A percentile compares a stretch with the other conserved stretches of the same genome.
Evolutionary conservation across 352 stramenopile genomes (phyloP).

Genomic region (Globisporangium cystogenes): DNA sequence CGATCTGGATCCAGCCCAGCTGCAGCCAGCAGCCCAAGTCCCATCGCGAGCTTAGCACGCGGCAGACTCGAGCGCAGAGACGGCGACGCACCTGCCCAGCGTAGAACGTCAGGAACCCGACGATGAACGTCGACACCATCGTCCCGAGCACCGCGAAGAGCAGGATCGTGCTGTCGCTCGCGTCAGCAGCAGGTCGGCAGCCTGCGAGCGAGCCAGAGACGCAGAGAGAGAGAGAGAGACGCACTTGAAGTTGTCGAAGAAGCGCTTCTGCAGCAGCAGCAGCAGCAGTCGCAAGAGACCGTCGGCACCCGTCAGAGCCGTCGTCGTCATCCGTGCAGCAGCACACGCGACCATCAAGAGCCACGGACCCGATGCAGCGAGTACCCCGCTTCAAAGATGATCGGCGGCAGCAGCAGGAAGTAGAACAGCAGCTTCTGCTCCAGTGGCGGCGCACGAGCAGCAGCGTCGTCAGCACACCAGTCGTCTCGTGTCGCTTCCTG

Average conservation of each 20-base stretch:
- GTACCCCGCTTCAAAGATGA: constrained; percentile 98
- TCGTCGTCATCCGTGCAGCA: too few species aligned
- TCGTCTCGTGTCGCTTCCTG: too few species aligned
- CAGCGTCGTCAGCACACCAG: too few species aligned
- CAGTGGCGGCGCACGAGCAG: too few species aligned
- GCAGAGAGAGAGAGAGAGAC: neutral
- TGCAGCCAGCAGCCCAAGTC: too few species aligned
- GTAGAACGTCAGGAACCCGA: constrained; percentile 92
- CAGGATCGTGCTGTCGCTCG: constrained; percentile 82
- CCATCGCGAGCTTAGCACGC: too few species aligned
- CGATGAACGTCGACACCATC: constrained; percentile 95
- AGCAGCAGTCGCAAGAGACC: neutral
- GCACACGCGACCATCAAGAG: too few species aligned
- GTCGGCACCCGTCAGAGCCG: too few species aligned
- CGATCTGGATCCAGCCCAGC: constrained; percentile 78
- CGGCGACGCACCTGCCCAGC: constrained; percentile 56
- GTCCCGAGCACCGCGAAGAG: constrained; percentile 95
- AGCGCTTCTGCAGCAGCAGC: constrained; percentile 61
- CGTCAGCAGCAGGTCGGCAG: neutral
- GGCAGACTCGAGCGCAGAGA: too few species aligned
- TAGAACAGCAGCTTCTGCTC: constrained; percentile 92
- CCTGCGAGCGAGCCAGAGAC: too few species aligned
- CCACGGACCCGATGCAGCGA: constrained; percentile 72
- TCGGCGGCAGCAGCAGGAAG: constrained; percentile 95
- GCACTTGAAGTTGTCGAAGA: constrained; percentile 95